Evolutionary conservation across 2,329 filamentous ascomycete genomes (phyloP).

Genomic region (Furcasterigmium furcatum): DNA sequence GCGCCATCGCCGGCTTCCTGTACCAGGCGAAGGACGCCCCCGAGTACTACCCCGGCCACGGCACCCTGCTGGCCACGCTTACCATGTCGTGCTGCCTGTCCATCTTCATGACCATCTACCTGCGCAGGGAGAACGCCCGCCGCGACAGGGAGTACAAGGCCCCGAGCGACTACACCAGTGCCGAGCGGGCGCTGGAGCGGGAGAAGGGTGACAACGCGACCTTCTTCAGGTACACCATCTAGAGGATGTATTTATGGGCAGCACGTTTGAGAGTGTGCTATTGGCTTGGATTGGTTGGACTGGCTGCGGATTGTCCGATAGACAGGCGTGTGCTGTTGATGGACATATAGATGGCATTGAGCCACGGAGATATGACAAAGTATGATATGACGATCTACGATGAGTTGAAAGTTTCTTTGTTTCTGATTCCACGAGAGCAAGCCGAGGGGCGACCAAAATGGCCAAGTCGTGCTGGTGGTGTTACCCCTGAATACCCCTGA

Average conservation of each 20-base stretch:
- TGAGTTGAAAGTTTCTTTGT: too few species aligned
- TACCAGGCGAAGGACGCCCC: slow-evolving; percentile 49
- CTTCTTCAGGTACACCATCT: slow-evolving; percentile 52
- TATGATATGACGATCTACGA: too few species aligned
- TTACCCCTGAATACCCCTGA: too few species aligned
- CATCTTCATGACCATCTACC: slow-evolving; percentile 54
- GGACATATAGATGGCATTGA: too few species aligned
- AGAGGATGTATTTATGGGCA: slow-evolving; percentile 9
- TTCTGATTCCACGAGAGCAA: too few species aligned
- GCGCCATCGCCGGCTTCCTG: slow-evolving; percentile 43
- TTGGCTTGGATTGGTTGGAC: neutral
- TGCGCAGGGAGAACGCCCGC: slow-evolving; percentile 52
- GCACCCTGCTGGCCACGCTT: slow-evolving; percentile 55
- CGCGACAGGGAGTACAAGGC: slow-evolving; percentile 45
- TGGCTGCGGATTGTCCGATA: too few species aligned
- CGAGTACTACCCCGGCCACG: slow-evolving; percentile 70
- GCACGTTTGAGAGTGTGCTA: neutral
- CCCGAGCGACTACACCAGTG: slow-evolving; percentile 45
- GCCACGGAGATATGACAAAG: too few species aligned
- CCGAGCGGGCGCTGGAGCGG: slow-evolving; percentile 48
- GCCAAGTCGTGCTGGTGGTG: too few species aligned
- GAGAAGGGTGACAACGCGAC: slow-evolving; percentile 55
- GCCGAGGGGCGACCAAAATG: too few species aligned
- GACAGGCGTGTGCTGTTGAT: too few species aligned
- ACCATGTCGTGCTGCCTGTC: slow-evolving; percentile 47